These are phyloP conservation scores for Amylocystis lapponica DNA, from an alignment of 768 basidiomycete genomes.

Conservation along the genomic window DNA sequence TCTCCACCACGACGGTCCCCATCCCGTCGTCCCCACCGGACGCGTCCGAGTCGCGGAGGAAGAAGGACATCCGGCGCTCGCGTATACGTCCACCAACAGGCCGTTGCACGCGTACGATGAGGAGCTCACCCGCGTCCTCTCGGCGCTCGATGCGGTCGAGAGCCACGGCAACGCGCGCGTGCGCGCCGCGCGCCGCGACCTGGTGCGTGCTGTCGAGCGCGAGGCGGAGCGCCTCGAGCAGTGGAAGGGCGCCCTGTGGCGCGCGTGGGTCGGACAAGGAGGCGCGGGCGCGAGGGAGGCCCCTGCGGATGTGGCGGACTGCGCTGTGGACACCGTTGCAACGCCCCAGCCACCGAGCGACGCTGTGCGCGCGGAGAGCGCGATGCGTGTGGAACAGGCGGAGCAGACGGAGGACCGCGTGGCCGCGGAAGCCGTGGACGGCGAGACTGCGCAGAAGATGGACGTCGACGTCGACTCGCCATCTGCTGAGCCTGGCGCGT, in stretches of 20 bases:
- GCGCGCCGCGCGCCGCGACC: constrained; percentile 41
- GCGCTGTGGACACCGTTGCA: no score
- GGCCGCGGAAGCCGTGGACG: no score
- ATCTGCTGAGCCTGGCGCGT: no score
- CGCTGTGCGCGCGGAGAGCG: no score
- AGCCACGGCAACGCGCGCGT: constrained; percentile 54
- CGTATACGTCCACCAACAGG: constrained; percentile 57
- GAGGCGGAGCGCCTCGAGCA: constrained; percentile 51
- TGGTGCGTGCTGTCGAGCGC: constrained; percentile 54
- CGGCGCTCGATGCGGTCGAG: constrained; percentile 62
- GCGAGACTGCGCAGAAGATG: no score
- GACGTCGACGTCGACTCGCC: no score
- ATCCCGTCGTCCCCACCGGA: constrained; percentile 13
- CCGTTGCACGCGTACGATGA: constrained; percentile 59
- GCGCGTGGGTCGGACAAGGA: constrained; percentile 9
- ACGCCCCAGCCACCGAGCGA: no score
- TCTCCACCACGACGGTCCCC: constrained; percentile 25
- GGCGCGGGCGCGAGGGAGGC: not conserved
- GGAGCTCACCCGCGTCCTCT: constrained; percentile 55
- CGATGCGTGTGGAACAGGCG: no score
- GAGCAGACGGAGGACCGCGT: no score
- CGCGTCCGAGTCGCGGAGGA: constrained; percentile 1
- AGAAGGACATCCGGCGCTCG: constrained; percentile 39
- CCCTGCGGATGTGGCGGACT: no score
- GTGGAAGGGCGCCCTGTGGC: constrained; percentile 18